Percentiles rank a stretch among this genome's conserved stretches.
These are phyloP conservation scores for Claviceps maximensis DNA, from an alignment of 2,329 filamentous ascomycete genomes.

Conservation along the genomic window DNA sequence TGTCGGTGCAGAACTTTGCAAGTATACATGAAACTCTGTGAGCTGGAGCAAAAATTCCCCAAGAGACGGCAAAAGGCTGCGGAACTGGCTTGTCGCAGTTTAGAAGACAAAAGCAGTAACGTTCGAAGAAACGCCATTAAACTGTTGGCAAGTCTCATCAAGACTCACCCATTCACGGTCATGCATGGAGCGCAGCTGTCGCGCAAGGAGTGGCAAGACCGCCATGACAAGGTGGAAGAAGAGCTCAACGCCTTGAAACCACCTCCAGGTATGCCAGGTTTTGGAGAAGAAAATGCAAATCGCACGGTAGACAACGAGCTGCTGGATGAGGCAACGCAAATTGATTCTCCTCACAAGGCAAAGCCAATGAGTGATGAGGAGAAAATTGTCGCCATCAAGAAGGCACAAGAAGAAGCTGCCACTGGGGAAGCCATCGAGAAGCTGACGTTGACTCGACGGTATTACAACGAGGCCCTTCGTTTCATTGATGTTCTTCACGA, in stretches of 20 bases:
- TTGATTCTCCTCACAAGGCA: constrained; percentile 56
- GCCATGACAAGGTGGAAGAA: constrained; percentile 69
- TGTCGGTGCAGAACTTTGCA: constrained; percentile 85
- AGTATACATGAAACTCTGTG: constrained; percentile 82
- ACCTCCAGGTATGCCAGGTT: constrained; percentile 52
- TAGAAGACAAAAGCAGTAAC: constrained; percentile 97
- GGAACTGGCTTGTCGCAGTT: constrained; percentile 73
- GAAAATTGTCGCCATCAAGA: constrained; percentile 58
- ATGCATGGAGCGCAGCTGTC: constrained; percentile 82
- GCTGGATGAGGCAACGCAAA: constrained; percentile 76
- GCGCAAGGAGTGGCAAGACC: constrained; percentile 70
- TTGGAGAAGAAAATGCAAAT: constrained; percentile 51
- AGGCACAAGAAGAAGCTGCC: constrained; percentile 74
- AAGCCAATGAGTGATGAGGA: constrained; percentile 65
- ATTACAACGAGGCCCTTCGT: constrained; percentile 83
- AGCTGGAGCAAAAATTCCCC: constrained; percentile 90
- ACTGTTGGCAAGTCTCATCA: constrained; percentile 72
- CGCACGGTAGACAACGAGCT: constrained; percentile 62
- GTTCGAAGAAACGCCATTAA: constrained; percentile 93
- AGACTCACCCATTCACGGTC: constrained; percentile 86
- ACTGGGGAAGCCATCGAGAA: constrained; percentile 81
- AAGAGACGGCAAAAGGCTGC: constrained; percentile 81
- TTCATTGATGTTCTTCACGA: constrained; percentile 88
- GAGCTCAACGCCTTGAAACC: constrained; percentile 74
- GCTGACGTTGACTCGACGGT: constrained; percentile 74